Evolutionary conservation across 1,284 basidiomycete genomes (phyloP).

Genomic region (Apiotrichum gracile): DNA sequence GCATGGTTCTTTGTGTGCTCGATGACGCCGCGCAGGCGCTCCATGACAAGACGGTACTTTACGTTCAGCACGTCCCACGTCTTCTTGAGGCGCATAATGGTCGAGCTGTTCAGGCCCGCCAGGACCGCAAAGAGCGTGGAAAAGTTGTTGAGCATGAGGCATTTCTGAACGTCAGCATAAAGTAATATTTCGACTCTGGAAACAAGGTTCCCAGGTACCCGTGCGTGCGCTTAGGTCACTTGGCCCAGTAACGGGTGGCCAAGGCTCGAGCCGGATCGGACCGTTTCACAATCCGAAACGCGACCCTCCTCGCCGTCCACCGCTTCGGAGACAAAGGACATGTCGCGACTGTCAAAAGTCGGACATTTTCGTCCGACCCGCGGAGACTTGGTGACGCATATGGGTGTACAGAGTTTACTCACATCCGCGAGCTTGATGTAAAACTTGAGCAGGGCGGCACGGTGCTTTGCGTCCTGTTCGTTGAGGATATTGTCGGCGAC

Average conservation of each 20-base stretch:
- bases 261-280: too few relatives aligned
- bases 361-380: too few relatives aligned
- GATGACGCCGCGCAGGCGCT: slow-evolving; percentile 73
- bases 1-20: slow-evolving; percentile 64
- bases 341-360: too few relatives aligned
- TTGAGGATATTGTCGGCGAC: slow-evolving; percentile 82
- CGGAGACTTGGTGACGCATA: too few relatives aligned
- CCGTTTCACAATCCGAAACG: too few relatives aligned
- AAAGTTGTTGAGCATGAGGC: slow-evolving; percentile 85
- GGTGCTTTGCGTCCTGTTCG: slow-evolving; percentile 78
- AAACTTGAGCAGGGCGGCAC: slow-evolving; percentile 77
- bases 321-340: too few relatives aligned
- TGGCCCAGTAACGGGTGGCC: too few relatives aligned
- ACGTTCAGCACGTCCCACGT: slow-evolving; percentile 86
- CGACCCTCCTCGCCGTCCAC: too few relatives aligned
- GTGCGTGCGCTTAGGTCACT: too few relatives aligned
- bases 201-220: too few relatives aligned
- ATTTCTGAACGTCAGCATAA: slow-evolving; percentile 61
- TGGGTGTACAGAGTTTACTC: slow-evolving; percentile 49
- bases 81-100: slow-evolving; percentile 83
- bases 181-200: too few relatives aligned
- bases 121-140: slow-evolving; percentile 94
- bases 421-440: slow-evolving; percentile 92
- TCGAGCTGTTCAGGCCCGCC: slow-evolving; percentile 89
- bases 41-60: slow-evolving; percentile 76